Conservation (phyloP, 306 rosid genomes). For the Cyamopsis tetragonoloba region DNA sequence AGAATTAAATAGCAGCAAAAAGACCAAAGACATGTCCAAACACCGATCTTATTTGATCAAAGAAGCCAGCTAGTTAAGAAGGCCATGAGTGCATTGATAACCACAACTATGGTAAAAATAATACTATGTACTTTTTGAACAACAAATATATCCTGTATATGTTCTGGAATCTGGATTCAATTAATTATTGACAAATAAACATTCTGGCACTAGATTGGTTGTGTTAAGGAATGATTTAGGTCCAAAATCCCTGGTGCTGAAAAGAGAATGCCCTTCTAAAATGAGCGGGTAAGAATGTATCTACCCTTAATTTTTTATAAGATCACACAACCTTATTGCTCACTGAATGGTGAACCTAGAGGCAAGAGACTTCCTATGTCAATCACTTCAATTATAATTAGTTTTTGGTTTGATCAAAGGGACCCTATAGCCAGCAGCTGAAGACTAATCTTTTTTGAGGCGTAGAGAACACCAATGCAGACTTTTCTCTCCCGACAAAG, state of each 20-base stretch:
- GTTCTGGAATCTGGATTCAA: neutral
- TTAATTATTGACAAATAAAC: neutral
- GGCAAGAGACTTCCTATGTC: neutral
- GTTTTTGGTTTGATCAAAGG: no score
- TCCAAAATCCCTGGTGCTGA: neutral
- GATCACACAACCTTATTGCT: neutral
- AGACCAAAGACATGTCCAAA: neutral
- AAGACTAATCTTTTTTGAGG: no score
- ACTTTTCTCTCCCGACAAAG: no score
- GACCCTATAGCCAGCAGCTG: no score
- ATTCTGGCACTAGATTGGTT: neutral
- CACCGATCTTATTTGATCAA: neutral
- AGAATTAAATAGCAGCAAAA: neutral
- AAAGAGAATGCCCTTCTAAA: neutral
- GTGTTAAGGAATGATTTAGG: neutral
- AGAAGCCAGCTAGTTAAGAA: neutral
- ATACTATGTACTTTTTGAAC: neutral
- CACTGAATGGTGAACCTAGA: neutral
- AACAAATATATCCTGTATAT: conserved; percentile 13
- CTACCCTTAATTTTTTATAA: neutral
- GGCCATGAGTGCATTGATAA: neutral
- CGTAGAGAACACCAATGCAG: no score
- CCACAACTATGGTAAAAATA: neutral
- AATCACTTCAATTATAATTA: neutral
- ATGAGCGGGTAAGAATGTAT: neutral